Base-by-base conservation (phyloP, 2,329 filamentous ascomycete genomes). In the Delphinella strobiligena region DNA sequence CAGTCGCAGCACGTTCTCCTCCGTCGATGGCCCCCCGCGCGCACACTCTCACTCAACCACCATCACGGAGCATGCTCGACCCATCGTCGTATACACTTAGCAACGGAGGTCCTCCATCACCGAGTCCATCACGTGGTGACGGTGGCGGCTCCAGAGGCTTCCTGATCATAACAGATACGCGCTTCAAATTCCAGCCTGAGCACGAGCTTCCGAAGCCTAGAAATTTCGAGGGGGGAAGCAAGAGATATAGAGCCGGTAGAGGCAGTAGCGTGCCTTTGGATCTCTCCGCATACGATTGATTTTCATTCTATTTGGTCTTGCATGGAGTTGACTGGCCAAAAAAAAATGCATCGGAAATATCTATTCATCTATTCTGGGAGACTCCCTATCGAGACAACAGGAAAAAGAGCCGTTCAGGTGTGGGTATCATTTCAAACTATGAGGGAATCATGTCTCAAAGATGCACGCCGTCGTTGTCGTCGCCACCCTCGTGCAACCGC, bases 201-300 rank as follows among this genome's bases (percentile, higher is more conserved):
- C 74, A 71, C 27, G 71, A 83, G 50, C 70, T 96, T 34, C 89
- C 91, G 0, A 89, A 87, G 51, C 89, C 89, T 16, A 72, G 89
- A 52, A 78, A 82, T 2, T 95, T 93, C 54, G 63, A 69, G 1
- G 82, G 81, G n/a, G 77, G 75, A 3, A 64, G 72, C 15, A 87
- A 82, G 58, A 78, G 76, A 56, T 98, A 96, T 61, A 72, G 89
- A 46, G 91, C 91, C 27, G 91, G 91, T 7, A 75, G 89, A 55
- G 89, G 87, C 22, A 95, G 87, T 63, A 95, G 84, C 66, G 88
- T 96, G 49, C 91, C 91, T 19, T 66, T 96, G 51, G 85, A 96
- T 66, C 61, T 98, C 55, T 75, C 68, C 48, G 67, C 71, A 11
- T 69, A 81, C 43, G 60, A 64, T 34, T 68, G 49, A 35, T 33